Conservation (phyloP, 2,329 filamentous ascomycete genomes). For the Diaporthe aspalathi region DNA sequence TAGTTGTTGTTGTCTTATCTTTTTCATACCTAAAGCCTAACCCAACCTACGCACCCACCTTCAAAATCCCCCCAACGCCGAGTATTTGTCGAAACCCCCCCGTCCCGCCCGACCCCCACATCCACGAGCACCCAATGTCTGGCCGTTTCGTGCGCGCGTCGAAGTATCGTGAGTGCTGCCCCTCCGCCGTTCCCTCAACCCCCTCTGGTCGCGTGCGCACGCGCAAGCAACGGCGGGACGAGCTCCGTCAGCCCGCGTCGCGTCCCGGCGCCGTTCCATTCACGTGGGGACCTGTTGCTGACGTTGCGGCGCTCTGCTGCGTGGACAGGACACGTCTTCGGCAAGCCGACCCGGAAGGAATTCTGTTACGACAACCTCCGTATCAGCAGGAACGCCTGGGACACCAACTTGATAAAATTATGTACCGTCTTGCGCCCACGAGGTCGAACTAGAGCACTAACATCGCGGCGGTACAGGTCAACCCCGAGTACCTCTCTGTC, state of each 20-base stretch:
- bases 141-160: conserved; percentile 76
- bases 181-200: background rate
- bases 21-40: conserved; percentile 4
- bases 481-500: conserved; percentile 94
- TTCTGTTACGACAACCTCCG: conserved; percentile 98
- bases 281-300: conserved; percentile 44
- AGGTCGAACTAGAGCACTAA: conserved; percentile 38
- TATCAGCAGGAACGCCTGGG: conserved; percentile 98
- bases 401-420: conserved; percentile 76
- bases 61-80: background rate
- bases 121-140: conserved; percentile 59
- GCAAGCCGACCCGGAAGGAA: conserved; percentile 94
- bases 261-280: background rate
- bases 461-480: conserved; percentile 69
- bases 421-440: background rate
- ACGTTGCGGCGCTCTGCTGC: conserved; percentile 38
- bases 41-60: background rate
- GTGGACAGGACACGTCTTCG: conserved; percentile 92
- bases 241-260: conserved; percentile 31
- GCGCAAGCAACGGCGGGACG: conserved; percentile 28
- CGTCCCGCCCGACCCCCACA: no score
- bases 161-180: conserved; percentile 70
- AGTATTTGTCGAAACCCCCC: conserved; percentile 4
- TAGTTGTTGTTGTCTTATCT: background rate
- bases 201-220: conserved; percentile 41